Conservation (phyloP, 192 early-diverging fungal species). For the Coemansia javaensis region DNA sequence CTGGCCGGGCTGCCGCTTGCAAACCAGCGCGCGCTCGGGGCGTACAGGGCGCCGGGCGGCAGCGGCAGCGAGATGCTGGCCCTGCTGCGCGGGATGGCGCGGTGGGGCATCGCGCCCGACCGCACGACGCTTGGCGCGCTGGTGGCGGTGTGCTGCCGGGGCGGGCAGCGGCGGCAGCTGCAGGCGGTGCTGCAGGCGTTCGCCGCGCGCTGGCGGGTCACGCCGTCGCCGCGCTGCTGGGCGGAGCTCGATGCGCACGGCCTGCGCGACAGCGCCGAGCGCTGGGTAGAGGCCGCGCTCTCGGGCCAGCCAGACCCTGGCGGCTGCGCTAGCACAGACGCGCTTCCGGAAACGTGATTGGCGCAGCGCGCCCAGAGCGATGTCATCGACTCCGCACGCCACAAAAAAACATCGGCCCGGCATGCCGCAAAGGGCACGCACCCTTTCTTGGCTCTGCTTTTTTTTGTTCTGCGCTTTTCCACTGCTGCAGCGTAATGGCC, state of each 20-base stretch:
- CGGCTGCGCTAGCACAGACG: too few relatives aligned
- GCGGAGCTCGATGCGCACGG: conserved; percentile 1
- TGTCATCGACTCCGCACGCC: too few relatives aligned
- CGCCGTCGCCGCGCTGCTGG: conserved; percentile 20
- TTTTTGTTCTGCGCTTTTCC: too few relatives aligned
- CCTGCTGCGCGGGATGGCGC: conserved; percentile 29
- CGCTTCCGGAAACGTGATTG: too few relatives aligned
- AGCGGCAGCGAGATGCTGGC: background rate
- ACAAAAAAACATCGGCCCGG: too few relatives aligned
- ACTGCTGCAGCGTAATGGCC: too few relatives aligned
- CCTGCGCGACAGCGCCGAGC: conserved; percentile 5
- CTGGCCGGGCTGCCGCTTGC: conserved; percentile 9
- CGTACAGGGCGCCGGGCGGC: conserved; percentile 4
- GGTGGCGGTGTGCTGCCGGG: conserved; percentile 12
- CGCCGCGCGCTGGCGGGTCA: conserved; percentile 22
- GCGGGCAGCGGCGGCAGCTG: conserved; percentile 4
- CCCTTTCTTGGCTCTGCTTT: too few relatives aligned
- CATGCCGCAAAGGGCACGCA: too few relatives aligned
- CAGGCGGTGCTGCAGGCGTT: conserved; percentile 16
- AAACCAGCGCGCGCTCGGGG: conserved; percentile 7
- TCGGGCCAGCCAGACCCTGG: too few relatives aligned
- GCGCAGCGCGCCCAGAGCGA: too few relatives aligned
- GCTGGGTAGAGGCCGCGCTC: conserved; percentile 1
- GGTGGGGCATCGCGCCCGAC: conserved; percentile 23
- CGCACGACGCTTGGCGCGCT: conserved; percentile 19